Conservation (phyloP, 2,329 filamentous ascomycete genomes). For the Botrytis paeoniae region DNA sequence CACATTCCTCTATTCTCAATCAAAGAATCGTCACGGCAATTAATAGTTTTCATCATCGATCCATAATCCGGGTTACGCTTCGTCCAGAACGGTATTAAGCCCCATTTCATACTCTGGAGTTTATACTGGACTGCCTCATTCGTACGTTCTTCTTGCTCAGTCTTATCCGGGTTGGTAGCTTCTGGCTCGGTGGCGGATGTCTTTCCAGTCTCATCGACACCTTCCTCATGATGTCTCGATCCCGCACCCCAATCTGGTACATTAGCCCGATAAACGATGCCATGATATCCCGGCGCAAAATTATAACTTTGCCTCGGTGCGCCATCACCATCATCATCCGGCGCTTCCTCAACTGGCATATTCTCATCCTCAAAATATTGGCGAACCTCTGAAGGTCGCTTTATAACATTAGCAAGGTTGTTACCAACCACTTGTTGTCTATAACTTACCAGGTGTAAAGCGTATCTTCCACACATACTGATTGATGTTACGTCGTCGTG, state of each 20-base stretch:
- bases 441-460: slow-evolving; percentile 33
- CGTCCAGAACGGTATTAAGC: slow-evolving; percentile 89
- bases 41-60: slow-evolving; percentile 83
- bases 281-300: slow-evolving; percentile 83
- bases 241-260: slow-evolving; percentile 59
- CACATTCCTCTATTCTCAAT: slow-evolving; percentile 78
- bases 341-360: slow-evolving; percentile 69
- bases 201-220: slow-evolving; percentile 30
- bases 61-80: slow-evolving; percentile 76
- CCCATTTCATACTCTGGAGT: slow-evolving; percentile 94
- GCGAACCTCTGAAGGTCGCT: slow-evolving; percentile 77
- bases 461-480: slow-evolving; percentile 39
- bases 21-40: slow-evolving; percentile 88
- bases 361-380: slow-evolving; percentile 69
- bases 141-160: slow-evolving; percentile 23
- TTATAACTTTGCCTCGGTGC: slow-evolving; percentile 77
- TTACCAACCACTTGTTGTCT: not conserved
- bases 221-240: slow-evolving; percentile 32
- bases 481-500: slow-evolving; percentile 1
- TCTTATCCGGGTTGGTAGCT: not conserved
- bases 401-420: slow-evolving; percentile 14
- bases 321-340: slow-evolving; percentile 60
- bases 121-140: slow-evolving; percentile 59
- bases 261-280: slow-evolving; percentile 81
- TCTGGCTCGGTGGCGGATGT: slow-evolving; percentile 26